Percentiles rank a stretch among this genome's conserved stretches.
Conservation (phyloP, 257 asterid genomes). For the Solanum sparsipilum region DNA sequence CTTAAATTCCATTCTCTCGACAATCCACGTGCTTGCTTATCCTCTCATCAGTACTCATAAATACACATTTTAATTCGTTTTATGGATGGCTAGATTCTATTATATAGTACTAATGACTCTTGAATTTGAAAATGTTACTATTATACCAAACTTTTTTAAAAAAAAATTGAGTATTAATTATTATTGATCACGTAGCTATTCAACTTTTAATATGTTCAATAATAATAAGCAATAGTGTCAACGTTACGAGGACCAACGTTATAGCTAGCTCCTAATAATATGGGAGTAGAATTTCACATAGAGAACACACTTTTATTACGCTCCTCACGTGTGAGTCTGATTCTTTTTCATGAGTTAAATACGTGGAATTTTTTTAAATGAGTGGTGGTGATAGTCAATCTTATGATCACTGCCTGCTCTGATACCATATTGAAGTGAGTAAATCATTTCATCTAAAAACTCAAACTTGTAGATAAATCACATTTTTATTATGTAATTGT, state of each 20-base stretch:
- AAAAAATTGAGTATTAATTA: neutral
- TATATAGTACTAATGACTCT: neutral
- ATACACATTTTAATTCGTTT: neutral
- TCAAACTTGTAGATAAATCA: fast-evolving
- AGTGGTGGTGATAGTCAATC: too few species aligned
- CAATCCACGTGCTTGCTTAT: neutral
- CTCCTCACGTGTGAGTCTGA: neutral
- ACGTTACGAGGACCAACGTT: neutral
- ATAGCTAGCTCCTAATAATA: neutral
- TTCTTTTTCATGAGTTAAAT: neutral
- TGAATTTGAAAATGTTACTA: neutral
- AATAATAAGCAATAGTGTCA: neutral
- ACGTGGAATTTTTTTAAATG: too few species aligned
- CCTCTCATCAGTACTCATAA: neutral
- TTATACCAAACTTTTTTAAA: neutral
- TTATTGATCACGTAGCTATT: neutral
- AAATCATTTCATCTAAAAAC: neutral
- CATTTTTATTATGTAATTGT: too few species aligned
- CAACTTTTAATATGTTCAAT: neutral
- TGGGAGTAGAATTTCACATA: neutral
- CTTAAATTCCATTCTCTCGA: neutral
- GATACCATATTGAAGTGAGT: too few species aligned
- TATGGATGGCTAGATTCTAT: neutral
- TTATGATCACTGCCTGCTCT: fast-evolving
- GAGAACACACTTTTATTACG: too few species aligned